phyloP scores from a whole-genome alignment of 371 early-diverging fungal species.

The Mortierella sp. region DNA sequence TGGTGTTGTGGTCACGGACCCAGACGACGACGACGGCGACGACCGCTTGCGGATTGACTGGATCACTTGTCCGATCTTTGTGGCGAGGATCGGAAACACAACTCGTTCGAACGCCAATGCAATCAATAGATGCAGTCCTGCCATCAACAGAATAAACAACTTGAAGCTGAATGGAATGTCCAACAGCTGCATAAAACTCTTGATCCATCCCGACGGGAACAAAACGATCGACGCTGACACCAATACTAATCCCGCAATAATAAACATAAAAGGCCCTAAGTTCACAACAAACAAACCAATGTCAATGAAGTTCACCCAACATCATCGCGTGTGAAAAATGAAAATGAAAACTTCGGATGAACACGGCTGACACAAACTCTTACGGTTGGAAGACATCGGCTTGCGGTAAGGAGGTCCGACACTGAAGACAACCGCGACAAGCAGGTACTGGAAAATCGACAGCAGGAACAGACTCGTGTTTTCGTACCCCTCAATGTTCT shows the following conservation, averaged over 20 bases:
- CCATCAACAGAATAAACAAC: constrained; percentile 35
- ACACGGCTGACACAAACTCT: background rate
- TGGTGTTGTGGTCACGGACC: background rate
- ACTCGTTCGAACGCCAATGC: constrained; percentile 31
- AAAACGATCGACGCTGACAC: constrained; percentile 37
- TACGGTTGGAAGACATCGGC: constrained; percentile 84
- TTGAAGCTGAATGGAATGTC: constrained; percentile 46
- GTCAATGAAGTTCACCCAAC: background rate
- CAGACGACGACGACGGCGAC: background rate
- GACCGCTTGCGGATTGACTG: constrained; percentile 8
- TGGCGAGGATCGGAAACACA: constrained; percentile 44
- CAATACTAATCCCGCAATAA: constrained; percentile 28
- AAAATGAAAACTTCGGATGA: background rate
- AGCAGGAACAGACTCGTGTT: constrained; percentile 92
- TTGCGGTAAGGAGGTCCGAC: constrained; percentile 96
- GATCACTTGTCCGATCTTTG: constrained; percentile 24
- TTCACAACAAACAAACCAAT: background rate
- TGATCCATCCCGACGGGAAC: constrained; percentile 35
- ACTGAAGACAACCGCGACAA: constrained; percentile 91
- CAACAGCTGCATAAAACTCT: constrained; percentile 37
- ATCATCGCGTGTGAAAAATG: background rate
- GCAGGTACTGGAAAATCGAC: constrained; percentile 93
- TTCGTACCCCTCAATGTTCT: constrained; percentile 83
- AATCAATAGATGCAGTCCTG: constrained; percentile 19
- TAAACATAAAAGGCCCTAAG: constrained; percentile 51